These are phyloP conservation scores for Leucocoprinus sp. DNA, from an alignment of 768 basidiomycete species.

Conservation along the genomic window DNA sequence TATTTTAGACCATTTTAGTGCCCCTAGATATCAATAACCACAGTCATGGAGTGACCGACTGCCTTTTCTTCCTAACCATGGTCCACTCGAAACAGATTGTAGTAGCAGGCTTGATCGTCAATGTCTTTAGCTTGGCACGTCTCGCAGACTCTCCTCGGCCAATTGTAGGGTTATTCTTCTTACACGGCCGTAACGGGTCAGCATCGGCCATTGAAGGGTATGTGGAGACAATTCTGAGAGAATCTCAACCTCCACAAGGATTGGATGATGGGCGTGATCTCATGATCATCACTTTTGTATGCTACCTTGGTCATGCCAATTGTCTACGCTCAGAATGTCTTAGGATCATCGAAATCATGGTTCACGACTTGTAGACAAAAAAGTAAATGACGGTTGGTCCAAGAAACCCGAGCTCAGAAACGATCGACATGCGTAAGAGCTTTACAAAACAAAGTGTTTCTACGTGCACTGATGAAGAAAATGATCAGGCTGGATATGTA, in stretches of 20 bases:
- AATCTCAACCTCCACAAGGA: conserved; percentile 10
- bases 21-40: conserved; percentile 1
- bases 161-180: conserved; percentile 30
- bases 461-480: not conserved
- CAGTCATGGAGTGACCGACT: not conserved
- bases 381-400: conserved; percentile 30
- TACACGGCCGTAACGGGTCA: conserved; percentile 33
- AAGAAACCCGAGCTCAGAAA: conserved; percentile 23
- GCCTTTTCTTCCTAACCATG: not conserved
- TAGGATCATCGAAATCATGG: conserved; percentile 45
- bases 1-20: conserved; percentile 2
- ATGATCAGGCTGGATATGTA: conserved; percentile 38
- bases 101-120: conserved; percentile 30
- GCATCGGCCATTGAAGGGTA: conserved; percentile 21
- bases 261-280: conserved; percentile 16
- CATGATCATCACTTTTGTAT: conserved; percentile 31
- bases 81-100: conserved; percentile 16
- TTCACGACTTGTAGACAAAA: conserved; percentile 23
- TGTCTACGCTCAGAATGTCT: not conserved
- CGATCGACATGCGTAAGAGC: conserved; percentile 35
- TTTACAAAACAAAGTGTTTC: conserved; percentile 2
- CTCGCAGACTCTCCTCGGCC: conserved; percentile 23
- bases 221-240: conserved; percentile 19
- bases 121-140: conserved; percentile 23
- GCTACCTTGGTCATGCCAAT: conserved; percentile 1